Conservation (phyloP, 2,329 filamentous ascomycete genomes). For the Graphium sp. region DNA sequence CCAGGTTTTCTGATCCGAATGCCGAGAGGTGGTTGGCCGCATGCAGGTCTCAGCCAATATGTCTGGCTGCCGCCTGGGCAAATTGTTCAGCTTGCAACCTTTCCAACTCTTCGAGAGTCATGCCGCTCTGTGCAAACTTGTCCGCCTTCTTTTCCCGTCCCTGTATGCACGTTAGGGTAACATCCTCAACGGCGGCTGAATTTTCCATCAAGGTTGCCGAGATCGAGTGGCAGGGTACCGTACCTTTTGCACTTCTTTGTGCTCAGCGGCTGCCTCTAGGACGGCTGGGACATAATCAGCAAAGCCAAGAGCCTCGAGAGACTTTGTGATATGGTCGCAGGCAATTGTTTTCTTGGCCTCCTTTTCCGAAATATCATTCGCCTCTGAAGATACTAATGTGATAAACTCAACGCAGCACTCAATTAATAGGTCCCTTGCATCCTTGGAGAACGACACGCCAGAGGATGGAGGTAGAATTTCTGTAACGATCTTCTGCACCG, state of each 20-base stretch:
- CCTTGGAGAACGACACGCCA: slow-evolving; percentile 81
- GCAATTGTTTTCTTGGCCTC: slow-evolving; percentile 99
- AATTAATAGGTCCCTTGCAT: slow-evolving; percentile 86
- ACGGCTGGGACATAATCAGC: slow-evolving; percentile 82
- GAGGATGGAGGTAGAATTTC: slow-evolving; percentile 69
- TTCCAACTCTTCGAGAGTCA: slow-evolving; percentile 80
- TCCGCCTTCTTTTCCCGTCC: slow-evolving; percentile 92
- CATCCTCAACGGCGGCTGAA: too few species aligned
- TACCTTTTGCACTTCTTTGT: slow-evolving; percentile 88
- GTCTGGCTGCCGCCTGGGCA: slow-evolving; percentile 40
- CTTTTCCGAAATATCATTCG: slow-evolving; percentile 97
- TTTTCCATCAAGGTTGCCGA: too few species aligned
- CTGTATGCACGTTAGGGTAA: slow-evolving; percentile 48
- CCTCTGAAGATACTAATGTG: slow-evolving; percentile 93
- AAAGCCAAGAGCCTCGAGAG: slow-evolving; percentile 83
- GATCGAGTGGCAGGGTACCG: too few species aligned
- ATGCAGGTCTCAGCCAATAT: slow-evolving; percentile 2
- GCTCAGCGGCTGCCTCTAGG: slow-evolving; percentile 70
- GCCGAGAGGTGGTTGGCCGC: too few species aligned
- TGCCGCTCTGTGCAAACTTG: slow-evolving; percentile 87
- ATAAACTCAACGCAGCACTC: slow-evolving; percentile 99
- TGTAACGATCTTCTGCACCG: slow-evolving; percentile 73
- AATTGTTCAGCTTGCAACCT: slow-evolving; percentile 86
- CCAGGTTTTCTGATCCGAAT: too few species aligned
- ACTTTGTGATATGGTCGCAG: slow-evolving; percentile 92